Evolutionary conservation across 495 filamentous ascomycete species (phyloP).

Genomic region (Trichoderma reesei): DNA sequence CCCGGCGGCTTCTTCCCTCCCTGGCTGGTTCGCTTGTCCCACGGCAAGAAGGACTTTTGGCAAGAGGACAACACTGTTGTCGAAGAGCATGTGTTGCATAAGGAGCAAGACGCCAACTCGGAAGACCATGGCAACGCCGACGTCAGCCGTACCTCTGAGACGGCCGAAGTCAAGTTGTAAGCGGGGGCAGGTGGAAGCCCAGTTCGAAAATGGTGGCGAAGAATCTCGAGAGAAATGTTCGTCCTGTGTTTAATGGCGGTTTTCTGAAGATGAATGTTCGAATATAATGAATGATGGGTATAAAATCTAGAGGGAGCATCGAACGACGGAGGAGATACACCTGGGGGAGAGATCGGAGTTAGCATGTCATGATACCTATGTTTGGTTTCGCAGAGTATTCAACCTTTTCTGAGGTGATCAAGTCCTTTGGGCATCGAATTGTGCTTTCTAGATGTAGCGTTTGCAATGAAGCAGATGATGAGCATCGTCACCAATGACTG

Average conservation of each 20-base stretch:
- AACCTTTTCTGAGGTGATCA: neutral
- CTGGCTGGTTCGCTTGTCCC: slow-evolving; percentile 51
- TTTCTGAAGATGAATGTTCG: neutral
- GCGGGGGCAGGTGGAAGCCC: neutral
- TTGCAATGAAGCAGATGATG: neutral
- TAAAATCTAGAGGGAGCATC: neutral
- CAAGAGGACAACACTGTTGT: slow-evolving; percentile 13
- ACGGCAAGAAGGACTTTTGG: slow-evolving; percentile 66
- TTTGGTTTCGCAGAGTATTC: neutral
- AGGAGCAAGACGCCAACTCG: neutral
- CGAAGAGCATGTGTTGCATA: neutral
- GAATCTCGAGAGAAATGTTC: neutral
- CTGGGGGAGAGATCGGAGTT: neutral
- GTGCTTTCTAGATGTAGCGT: neutral
- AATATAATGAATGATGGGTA: neutral
- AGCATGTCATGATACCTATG: neutral
- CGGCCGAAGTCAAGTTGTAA: neutral
- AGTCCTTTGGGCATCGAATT: no score
- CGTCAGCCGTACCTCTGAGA: neutral
- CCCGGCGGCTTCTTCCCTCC: slow-evolving; percentile 58
- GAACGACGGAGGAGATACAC: neutral
- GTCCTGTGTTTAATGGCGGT: neutral
- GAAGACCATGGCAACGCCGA: neutral
- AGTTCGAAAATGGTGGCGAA: neutral
- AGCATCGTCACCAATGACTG: neutral